Conservation (phyloP, 2,329 filamentous ascomycete genomes). For the Aschersonia sp. region DNA sequence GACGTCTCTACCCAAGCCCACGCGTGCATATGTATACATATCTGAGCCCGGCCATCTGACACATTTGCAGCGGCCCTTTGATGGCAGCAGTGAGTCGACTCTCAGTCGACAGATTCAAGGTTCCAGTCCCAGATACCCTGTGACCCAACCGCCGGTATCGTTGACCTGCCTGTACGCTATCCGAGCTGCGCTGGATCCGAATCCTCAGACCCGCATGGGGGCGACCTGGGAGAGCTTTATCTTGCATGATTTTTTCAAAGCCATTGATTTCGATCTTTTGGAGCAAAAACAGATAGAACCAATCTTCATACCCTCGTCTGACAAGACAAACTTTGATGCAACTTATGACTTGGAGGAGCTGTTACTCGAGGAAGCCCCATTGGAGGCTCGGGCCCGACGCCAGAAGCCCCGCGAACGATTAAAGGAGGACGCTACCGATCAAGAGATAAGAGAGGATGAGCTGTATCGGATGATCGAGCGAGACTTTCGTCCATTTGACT, state of each 20-base stretch:
- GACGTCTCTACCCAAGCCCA: background rate
- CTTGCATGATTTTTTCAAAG: conserved; percentile 76
- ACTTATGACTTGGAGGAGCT: conserved; percentile 95
- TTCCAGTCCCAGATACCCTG: conserved; percentile 73
- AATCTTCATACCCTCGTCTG: conserved; percentile 82
- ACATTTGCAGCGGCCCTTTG: conserved; percentile 62
- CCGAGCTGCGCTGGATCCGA: conserved; percentile 64
- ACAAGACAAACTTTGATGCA: conserved; percentile 98
- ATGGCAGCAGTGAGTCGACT: conserved; percentile 71
- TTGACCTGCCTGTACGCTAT: conserved; percentile 83
- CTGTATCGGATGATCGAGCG: conserved; percentile 88
- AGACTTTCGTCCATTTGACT: conserved; percentile 91
- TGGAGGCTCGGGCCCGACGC: conserved; percentile 81
- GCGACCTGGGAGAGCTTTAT: conserved; percentile 74
- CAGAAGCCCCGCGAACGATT: conserved; percentile 88
- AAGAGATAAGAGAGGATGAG: conserved; percentile 89
- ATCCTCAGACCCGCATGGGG: conserved; percentile 73
- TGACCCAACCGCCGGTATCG: conserved; percentile 81
- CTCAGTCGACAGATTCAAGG: conserved; percentile 70
- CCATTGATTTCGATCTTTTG: conserved; percentile 70
- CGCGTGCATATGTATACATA: background rate
- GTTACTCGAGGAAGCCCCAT: conserved; percentile 80
- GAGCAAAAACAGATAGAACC: conserved; percentile 82
- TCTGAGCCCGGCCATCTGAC: conserved; percentile 2
- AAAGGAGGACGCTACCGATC: conserved; percentile 86